Base-by-base conservation (phyloP, 176 grass and related monocot genomes). In the Aegilops tauschii region DNA sequence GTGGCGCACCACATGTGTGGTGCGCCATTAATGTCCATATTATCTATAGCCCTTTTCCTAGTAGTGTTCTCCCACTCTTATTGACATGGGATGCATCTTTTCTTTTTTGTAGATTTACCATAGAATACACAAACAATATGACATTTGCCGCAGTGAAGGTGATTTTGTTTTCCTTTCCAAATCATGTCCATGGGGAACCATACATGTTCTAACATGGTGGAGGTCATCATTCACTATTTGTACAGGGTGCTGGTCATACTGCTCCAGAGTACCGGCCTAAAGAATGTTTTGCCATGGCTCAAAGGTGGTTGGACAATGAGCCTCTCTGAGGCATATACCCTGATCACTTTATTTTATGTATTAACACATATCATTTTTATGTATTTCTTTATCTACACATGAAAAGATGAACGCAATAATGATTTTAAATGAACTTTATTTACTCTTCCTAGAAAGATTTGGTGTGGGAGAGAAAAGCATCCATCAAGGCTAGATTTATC, bases 101-200 rank as follows among this genome's bases (percentile, higher is more conserved):
- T 35, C 12, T 5, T 12, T 56, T 2, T 5, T 21, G 17, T 28
- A 85, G 83, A 40, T 85, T 67, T 37, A 78, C 83, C 16, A 83
- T 69, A 14, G 61, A 8, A 9, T 88, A 88, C 58, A 30, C 49
- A 3, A 78, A 88, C 45, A 79, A 83, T 61, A 16, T 88, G 73
- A 88, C 86, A 28, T 88, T 88, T 63, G 76, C 82, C 1, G 81
- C 58, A 1, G 11, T 89, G 14, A 89, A 89, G 82, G 87, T 89
- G 4, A 89, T 29, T 4, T 39, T 54, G 1, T 83, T 61, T 12
- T 61, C 13, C 17, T 61, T 14, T 25, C 13, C 20, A 25, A 1
- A 61, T 18, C 68, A 18, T 58, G 3, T 69, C 66, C 28, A 14
- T 54, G 20, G 6, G 6, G 9, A 30, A 45, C 39, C 7, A 36